Percentiles rank a stretch among this genome's conserved stretches.
Conservation (phyloP, 2,329 filamentous ascomycete genomes). For the Trichoderma oligosporum region DNA sequence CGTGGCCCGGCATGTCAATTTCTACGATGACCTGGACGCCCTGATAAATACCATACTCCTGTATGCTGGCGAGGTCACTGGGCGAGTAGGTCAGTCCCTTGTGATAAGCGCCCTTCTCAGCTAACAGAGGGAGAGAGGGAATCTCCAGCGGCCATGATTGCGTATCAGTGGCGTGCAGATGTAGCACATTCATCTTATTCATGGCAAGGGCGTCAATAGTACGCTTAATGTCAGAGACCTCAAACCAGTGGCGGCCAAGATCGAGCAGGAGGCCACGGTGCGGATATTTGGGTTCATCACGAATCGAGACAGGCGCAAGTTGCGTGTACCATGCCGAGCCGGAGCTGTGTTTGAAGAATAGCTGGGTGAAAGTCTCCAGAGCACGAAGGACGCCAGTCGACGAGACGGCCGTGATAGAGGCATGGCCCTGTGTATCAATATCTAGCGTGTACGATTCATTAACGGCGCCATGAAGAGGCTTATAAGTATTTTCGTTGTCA, state of each 20-base stretch:
- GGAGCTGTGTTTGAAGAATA: conserved; percentile 69
- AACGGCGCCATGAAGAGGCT: conserved; percentile 58
- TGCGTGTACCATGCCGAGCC: conserved; percentile 62
- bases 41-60: conserved; percentile 64
- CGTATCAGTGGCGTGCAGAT: conserved; percentile 76
- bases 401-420: conserved; percentile 60
- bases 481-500: conserved; percentile 54
- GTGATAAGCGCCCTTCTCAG: conserved; percentile 69
- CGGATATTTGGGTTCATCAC: conserved; percentile 68
- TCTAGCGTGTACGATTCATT: conserved; percentile 74
- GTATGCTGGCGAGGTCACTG: conserved; percentile 60
- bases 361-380: conserved; percentile 73
- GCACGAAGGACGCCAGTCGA: conserved; percentile 67
- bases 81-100: conserved; percentile 64
- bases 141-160: conserved; percentile 86
- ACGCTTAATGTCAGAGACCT: conserved; percentile 62
- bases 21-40: conserved; percentile 57
- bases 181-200: conserved; percentile 80
- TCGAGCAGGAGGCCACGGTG: conserved; percentile 81
- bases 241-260: conserved; percentile 68
- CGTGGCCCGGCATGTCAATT: conserved; percentile 60
- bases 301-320: conserved; percentile 65
- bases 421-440: conserved; percentile 55
- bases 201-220: conserved; percentile 73
- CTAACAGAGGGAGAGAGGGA: conserved; percentile 64